These are phyloP conservation scores for Teratosphaeriaceae sp. DNA, from an alignment of 2,329 filamentous ascomycete genomes.

Conservation along the genomic window DNA sequence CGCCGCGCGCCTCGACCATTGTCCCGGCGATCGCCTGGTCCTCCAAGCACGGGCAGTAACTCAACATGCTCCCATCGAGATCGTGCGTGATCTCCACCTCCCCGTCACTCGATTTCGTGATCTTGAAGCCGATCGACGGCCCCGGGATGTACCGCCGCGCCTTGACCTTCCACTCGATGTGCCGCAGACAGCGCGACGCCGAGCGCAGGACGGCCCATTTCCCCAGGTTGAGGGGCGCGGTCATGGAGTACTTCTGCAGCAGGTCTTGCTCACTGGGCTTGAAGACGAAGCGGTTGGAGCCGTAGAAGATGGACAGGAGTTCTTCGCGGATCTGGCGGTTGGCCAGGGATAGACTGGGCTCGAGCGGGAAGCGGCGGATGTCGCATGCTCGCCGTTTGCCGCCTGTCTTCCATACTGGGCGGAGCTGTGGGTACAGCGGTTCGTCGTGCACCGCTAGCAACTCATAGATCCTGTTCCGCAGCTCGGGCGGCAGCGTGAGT, in stretches of 20 bases:
- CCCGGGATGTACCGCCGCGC: background rate
- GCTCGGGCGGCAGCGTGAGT: constrained; percentile 8
- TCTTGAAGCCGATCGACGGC: background rate
- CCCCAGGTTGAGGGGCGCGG: background rate
- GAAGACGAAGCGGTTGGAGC: constrained; percentile 5
- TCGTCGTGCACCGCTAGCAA: background rate
- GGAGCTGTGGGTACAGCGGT: constrained; percentile 1
- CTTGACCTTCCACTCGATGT: background rate
- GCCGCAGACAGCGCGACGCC: constrained; percentile 1
- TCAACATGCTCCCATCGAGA: background rate
- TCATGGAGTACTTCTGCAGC: constrained; percentile 4
- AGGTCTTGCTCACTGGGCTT: background rate
- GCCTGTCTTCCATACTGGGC: background rate
- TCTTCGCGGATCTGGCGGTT: constrained; percentile 6
- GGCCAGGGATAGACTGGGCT: constrained; percentile 4
- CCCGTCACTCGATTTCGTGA: background rate
- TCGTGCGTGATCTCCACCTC: constrained; percentile 1
- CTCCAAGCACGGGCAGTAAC: constrained; percentile 6
- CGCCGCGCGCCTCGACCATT: background rate
- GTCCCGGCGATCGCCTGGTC: background rate
- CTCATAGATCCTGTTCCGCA: constrained; percentile 11
- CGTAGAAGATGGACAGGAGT: constrained; percentile 8
- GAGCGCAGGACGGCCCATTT: background rate
- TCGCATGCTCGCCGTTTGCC: background rate
- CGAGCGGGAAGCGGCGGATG: constrained; percentile 3